Base-by-base conservation (phyloP, 495 filamentous ascomycete genomes). In the Parathielavia appendiculata region DNA sequence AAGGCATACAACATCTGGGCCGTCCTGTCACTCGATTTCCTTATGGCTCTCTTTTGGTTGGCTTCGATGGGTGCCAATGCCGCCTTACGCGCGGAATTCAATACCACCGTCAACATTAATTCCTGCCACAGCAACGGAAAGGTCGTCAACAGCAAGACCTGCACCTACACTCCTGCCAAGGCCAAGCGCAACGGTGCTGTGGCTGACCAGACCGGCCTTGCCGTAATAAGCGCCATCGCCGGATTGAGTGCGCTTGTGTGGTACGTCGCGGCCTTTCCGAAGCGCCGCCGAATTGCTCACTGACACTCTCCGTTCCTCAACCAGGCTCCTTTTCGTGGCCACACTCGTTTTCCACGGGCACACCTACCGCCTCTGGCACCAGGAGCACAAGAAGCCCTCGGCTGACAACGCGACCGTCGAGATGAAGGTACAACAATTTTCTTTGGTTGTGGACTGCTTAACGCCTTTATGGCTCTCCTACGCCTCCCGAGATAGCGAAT, bases 31-130 rank as follows among this genome's bases (percentile, higher is more conserved):
- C 65, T 79, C 14, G 76, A 79, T 57, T 58, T 68, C 30, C 60
- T 78, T 30, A 72, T 79, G 70, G 68, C 71, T 20, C 59, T 79
- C 63, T 66, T 79, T 34, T 79, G 76, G 76, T 64, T 79, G 20
- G 70, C 76, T 5, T 73, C 70, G n/a, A 68, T 79, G 64, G 76
- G 70, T 30, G 66, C 73, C 35, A 73, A 69, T 45, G 76, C 76
- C 9, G 70, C 73, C 3, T 65, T 61, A 38, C 70, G 76, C 16
- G 69, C 66, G n/a, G 51, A 60, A 26, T 79, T 78, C 65, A 66
- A 45, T 2, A 22, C 57, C 0, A 17, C 54, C 7, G 75, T 78
- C 14, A 63, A 35, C 12, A 64, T 71, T 16, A 44, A 49, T 0
- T 47, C 43, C 48, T 79, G 76, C 66, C 66, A 60, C 23, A 58